A percentile compares a stretch with the other conserved stretches of the same genome.
Conservation (phyloP, 1,139 yeast genomes). For the Taphrina populina region DNA sequence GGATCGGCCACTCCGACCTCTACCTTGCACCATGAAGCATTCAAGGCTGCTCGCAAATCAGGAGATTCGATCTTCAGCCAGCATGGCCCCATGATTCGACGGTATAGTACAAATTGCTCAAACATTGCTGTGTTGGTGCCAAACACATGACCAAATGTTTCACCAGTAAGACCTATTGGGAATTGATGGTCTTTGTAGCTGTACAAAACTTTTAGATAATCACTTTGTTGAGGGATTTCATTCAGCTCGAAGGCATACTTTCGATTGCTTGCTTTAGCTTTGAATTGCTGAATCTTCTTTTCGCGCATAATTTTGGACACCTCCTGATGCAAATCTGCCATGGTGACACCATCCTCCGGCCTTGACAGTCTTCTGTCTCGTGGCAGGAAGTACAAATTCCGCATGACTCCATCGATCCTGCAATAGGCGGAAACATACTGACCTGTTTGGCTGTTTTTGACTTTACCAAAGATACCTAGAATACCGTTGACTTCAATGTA, state of each 20-base stretch:
- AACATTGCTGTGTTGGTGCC: constrained; percentile 74
- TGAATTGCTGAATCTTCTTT: constrained; percentile 61
- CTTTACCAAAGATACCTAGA: constrained; percentile 80
- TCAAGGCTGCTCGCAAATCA: constrained; percentile 59
- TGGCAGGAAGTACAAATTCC: constrained; percentile 80
- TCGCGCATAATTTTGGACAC: constrained; percentile 63
- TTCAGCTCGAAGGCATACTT: constrained; percentile 88
- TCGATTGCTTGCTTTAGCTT: constrained; percentile 67
- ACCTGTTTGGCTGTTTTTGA: constrained; percentile 51
- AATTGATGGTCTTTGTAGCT: constrained; percentile 67
- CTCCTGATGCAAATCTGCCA: constrained; percentile 76
- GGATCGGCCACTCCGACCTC: constrained; percentile 65
- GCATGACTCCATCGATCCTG: constrained; percentile 65
- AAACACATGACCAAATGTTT: constrained; percentile 74
- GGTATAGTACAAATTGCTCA: constrained; percentile 80
- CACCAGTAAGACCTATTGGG: constrained; percentile 69
- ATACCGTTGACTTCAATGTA: constrained; percentile 73
- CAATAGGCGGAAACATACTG: constrained; percentile 71
- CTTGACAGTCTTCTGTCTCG: constrained; percentile 49
- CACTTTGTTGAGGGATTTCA: constrained; percentile 74
- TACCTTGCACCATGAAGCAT: constrained; percentile 76
- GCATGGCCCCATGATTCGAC: constrained; percentile 94
- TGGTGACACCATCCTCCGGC: constrained; percentile 48
- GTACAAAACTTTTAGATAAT: constrained; percentile 72
- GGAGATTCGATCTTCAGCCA: constrained; percentile 77